Percentiles rank a stretch among this genome's conserved stretches.
These are phyloP conservation scores for Capsicum rhomboideum DNA, from an alignment of 257 asterid species.

Conservation along the genomic window DNA sequence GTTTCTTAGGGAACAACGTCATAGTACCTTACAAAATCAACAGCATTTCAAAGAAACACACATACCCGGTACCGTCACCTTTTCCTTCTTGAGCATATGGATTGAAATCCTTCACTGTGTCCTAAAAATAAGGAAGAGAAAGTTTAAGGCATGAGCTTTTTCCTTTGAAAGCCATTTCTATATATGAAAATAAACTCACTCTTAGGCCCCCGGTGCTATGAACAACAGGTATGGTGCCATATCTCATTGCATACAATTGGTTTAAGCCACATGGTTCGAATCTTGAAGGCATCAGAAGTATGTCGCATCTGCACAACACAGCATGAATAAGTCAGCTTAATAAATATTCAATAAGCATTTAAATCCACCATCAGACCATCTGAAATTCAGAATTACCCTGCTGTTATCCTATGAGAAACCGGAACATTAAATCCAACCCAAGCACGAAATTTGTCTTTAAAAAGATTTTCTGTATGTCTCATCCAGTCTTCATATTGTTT, in stretches of 20 bases:
- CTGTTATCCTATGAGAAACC: conserved; percentile 78
- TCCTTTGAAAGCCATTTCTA: not conserved
- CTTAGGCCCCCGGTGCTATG: conserved; percentile 91
- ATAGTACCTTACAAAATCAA: not conserved
- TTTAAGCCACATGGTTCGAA: conserved; percentile 96
- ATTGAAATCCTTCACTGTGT: conserved; percentile 68
- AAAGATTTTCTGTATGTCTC: conserved; percentile 58
- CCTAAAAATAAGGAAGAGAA: conserved; percentile 28
- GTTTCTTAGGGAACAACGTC: not conserved
- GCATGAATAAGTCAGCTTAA: not conserved
- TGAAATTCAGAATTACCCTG: conserved; percentile 46
- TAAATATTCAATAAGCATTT: not conserved
- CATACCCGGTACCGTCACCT: conserved; percentile 96
- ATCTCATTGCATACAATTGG: conserved; percentile 93
- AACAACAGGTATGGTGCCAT: conserved; percentile 90
- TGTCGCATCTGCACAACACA: conserved; percentile 69
- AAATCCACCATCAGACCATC: not conserved
- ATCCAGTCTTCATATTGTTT: conserved; percentile 97
- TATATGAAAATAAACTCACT: conserved; percentile 35
- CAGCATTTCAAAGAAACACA: conserved; percentile 6
- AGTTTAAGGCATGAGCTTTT: not conserved
- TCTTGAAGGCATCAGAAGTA: conserved; percentile 88
- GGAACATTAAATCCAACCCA: conserved; percentile 99
- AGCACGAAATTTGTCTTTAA: conserved; percentile 69
- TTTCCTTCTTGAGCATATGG: conserved; percentile 64